Base-by-base conservation (phyloP, 2,329 filamentous ascomycete genomes). In the Macrophomina phaseolina region DNA sequence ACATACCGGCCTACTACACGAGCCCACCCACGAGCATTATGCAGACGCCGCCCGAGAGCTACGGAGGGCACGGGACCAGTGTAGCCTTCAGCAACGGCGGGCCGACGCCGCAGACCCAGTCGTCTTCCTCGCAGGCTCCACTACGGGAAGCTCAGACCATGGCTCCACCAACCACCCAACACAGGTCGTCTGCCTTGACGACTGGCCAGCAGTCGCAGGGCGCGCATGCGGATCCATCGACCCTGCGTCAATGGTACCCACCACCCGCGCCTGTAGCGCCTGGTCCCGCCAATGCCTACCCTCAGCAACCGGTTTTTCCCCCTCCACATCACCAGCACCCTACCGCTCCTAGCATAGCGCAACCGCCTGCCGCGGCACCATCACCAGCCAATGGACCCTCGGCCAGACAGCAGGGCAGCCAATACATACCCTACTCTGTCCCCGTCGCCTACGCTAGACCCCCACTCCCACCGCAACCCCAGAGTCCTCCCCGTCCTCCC, bases 401-500 rank as follows among this genome's bases (percentile, higher is more conserved):
- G 7, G 16, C 42, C 9, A n/a, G 12, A 14, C 66, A 72, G 61
- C 73, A 71, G 62, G 40, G 18, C 53, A 32, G 40, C 56, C 56
- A 48, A 61, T 61, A 61, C 56, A 45, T 9, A 12, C 40, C 56
- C 23, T 58, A 58, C 55, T 38, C 34, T 6, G 34, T 28, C 8
- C 34, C 49, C 28, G 34, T 30, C 34, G 38, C 46, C 48, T 42
- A 64, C 61, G 18, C 46, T 12, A 34, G 63, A 53, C 72, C 12
- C 76, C 76, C 67, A 65, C 67, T 23, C 74, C 75, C 12, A 69
- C 71, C 2, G 74, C 75, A 67, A 79, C 70, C 28, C 51, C 48
- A 55, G 48, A 64, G 48, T 34, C 53, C 64, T 12, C 45, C 64
- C n/a, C 53, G 46, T 34, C 49, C 8, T 18, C 34, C 36, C 23